Evolutionary conservation across 345 rosid genomes (phyloP), one percentile per base, ranked within the genome.

Genomic region (Dipteronia dyeriana): DNA sequence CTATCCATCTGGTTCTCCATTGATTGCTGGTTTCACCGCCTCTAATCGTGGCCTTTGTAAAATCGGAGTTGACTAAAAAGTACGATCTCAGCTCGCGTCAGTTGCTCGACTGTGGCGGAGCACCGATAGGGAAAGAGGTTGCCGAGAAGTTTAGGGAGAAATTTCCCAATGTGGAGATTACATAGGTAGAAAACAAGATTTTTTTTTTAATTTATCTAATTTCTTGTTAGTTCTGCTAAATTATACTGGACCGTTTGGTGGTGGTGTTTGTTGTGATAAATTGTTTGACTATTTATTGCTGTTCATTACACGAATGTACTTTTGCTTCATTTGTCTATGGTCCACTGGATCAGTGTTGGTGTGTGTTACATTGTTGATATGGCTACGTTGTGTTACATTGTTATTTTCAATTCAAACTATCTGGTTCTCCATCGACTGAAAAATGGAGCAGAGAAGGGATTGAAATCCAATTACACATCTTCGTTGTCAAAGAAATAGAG

Each of bases 11-110:
- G n/a, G n/a, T n/a, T n/a, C n/a, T n/a, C n/a, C n/a, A n/a, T n/a
- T n/a, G n/a, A n/a, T n/a, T 91, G 90, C 95, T 95, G 73, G 98
- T 89, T 9, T 88, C 98, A 11, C 98, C 97, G 47, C 98, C 98
- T 54, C 79, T 95, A 47, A 77, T 95, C 1, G 92, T 95, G 83
- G 83, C 92, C 66, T 74, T 95, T 57, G 79, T 78, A 41, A 95
- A 91, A 78, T 90, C 91, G 63, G 97, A 92, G 64, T 43, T 90
- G 60, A 88, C 97, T 16, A 80, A 72, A 5, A 91, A 89, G 85
- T 93, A 88, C 38, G 91, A 93, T 78, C 74, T 95, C 65, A 83
- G 92, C 75, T 92, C 98, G 25, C 84, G 92, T 26, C 71, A 34
- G 79, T 0, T 73, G 59, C 79, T 95, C 34, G 97, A 92, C 1